A percentile compares a stretch with the other conserved stretches of the same genome.
Evolutionary conservation across 2,329 filamentous ascomycete genomes (phyloP).

Genomic region (Fusarium miscanthi): DNA sequence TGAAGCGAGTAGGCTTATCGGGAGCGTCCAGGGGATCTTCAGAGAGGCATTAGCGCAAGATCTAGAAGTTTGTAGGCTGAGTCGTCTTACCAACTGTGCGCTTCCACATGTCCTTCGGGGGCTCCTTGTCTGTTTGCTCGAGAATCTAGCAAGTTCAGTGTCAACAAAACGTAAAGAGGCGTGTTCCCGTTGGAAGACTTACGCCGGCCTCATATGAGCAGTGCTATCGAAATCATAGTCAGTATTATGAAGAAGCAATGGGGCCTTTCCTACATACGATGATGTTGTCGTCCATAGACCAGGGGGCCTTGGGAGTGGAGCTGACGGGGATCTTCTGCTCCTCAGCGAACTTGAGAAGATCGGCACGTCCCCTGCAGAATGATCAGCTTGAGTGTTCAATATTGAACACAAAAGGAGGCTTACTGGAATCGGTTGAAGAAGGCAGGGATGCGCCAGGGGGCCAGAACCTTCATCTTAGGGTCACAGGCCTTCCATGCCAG

Average conservation of each 20-base stretch:
- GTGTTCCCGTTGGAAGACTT: not conserved
- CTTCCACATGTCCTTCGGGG: slow-evolving; percentile 79
- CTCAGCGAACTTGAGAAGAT: slow-evolving; percentile 77
- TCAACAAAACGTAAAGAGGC: not conserved
- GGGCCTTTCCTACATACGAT: not conserved
- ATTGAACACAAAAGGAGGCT: not conserved
- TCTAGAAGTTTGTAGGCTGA: rapidly evolving
- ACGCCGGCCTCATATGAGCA: slow-evolving; percentile 32
- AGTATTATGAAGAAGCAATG: not conserved
- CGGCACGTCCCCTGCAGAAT: slow-evolving; percentile 46
- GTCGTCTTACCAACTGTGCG: slow-evolving; percentile 52
- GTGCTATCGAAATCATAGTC: not conserved
- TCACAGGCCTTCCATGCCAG: slow-evolving; percentile 60
- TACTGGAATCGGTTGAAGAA: slow-evolving; percentile 74
- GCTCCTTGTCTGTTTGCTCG: slow-evolving; percentile 65
- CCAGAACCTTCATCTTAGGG: slow-evolving; percentile 74
- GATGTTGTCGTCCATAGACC: slow-evolving; percentile 61
- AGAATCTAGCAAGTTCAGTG: slow-evolving; percentile 1
- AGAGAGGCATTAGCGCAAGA: not conserved
- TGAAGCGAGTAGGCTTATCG: slow-evolving; percentile 72
- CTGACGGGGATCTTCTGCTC: slow-evolving; percentile 76
- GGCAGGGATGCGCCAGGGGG: slow-evolving; percentile 76
- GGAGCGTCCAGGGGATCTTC: slow-evolving; percentile 69
- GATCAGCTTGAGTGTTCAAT: not conserved
- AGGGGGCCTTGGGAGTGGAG: slow-evolving; percentile 78